Evolutionary conservation across 176 grass and related monocot genomes (phyloP), one percentile per base, ranked within the genome.

Genomic region (Avena insularis): DNA sequence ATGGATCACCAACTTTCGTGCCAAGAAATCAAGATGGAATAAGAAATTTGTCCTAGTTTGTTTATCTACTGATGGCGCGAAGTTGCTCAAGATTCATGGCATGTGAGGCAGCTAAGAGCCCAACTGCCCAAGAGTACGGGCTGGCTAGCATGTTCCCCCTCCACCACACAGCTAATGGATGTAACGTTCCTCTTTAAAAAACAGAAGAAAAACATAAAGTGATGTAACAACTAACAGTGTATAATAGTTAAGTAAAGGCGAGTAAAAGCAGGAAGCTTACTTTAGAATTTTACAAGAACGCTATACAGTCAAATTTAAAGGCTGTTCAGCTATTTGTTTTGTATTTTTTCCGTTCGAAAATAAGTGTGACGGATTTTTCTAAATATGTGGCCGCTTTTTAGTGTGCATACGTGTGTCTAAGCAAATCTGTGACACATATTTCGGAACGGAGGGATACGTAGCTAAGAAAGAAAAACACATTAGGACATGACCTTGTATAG

Each of bases 131-230:
- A 35, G 16, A 11, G 49, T 36, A 80, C 48, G 79, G 85, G 85
- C 85, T 80, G 59, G 81, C 84, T 38, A 86, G 64, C 79, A 76
- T 92, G 91, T 92, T 84, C 88, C 87, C 83, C 73, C 19, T 75
- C 71, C 77, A 83, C 79, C 79, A 48, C 36, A 40, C 87, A 92
- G 49, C 29, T 77, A 16, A 85, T 23, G 54, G 31, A 53, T n/a
- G 23, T 46, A 81, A 55, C 68, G 53, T 60, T 31, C 53, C 5
- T 35, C 20, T 48, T 59, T 6, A 78, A 58, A 77, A 43, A 77
- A 21, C 0, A 14, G 15, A 17, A 84, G 82, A 40, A 5, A 43
- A 35, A 35, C 12, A 21, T 19, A 8, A 33, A 6, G 4, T 46
- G 9, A 11, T 16, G 67, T 58, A 20, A 21, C 73, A 19, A 46